These are phyloP conservation scores for Fusarium cicatricum DNA, from an alignment of 2,329 filamentous ascomycete genomes.

Conservation along the genomic window DNA sequence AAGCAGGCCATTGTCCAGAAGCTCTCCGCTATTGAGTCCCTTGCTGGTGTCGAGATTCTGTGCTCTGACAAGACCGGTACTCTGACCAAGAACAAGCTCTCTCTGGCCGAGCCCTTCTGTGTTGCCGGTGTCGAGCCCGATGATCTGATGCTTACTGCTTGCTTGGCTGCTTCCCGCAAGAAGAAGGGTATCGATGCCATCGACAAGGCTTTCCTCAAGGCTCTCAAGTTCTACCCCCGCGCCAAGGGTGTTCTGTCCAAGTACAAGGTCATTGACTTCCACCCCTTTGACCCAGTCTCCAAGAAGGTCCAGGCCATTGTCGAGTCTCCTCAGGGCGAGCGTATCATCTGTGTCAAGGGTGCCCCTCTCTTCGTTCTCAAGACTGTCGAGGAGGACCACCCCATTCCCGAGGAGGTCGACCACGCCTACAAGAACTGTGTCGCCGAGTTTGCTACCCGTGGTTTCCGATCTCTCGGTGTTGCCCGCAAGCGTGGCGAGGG, in stretches of 20 bases:
- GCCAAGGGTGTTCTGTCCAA: slow-evolving; percentile 83
- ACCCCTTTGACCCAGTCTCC: slow-evolving; percentile 90
- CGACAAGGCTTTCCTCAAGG: slow-evolving; percentile 93
- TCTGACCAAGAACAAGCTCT: slow-evolving; percentile 93
- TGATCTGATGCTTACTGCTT: slow-evolving; percentile 92
- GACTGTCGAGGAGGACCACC: slow-evolving; percentile 86
- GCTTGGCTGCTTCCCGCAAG: slow-evolving; percentile 88
- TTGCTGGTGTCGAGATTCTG: slow-evolving; percentile 91
- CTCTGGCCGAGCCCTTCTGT: slow-evolving; percentile 83
- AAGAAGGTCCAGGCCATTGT: slow-evolving; percentile 91
- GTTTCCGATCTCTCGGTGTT: slow-evolving; percentile 93
- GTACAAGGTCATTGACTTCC: slow-evolving; percentile 86
- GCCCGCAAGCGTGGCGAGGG: slow-evolving; percentile 85
- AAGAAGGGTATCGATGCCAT: slow-evolving; percentile 96
- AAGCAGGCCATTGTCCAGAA: slow-evolving; percentile 95
- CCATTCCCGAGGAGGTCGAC: slow-evolving; percentile 78
- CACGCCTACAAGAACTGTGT: slow-evolving; percentile 92
- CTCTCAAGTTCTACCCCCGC: slow-evolving; percentile 80
- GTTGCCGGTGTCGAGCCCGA: slow-evolving; percentile 83
- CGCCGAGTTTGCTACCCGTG: slow-evolving; percentile 88
- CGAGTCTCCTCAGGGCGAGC: slow-evolving; percentile 82
- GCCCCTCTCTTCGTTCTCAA: slow-evolving; percentile 87
- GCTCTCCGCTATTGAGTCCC: slow-evolving; percentile 88
- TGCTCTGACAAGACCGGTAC: slow-evolving; percentile 96
- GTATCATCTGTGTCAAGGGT: slow-evolving; percentile 90